phyloP scores from a whole-genome alignment of 2,329 filamentous ascomycete genomes.

The Grosmannia penicillata region DNA sequence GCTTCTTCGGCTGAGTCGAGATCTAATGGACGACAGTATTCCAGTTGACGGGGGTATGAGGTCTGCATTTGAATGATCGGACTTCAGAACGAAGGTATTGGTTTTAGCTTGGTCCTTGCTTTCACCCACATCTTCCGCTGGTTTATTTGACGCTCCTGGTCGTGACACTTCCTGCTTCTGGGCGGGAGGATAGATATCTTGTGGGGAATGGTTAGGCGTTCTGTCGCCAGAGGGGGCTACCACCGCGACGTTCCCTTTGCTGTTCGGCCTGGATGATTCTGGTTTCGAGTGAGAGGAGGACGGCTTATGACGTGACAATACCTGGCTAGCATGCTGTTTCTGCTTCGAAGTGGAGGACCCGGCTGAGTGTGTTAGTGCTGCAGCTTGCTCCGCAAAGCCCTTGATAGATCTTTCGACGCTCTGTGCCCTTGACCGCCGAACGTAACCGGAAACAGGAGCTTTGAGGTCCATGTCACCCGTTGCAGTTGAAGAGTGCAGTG shows the following conservation, averaged over 20 bases:
- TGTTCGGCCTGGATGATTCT: too few species aligned
- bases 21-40: constrained; percentile 8
- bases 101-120: not conserved
- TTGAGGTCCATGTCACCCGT: constrained; percentile 8
- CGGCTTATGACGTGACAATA: not conserved
- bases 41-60: constrained; percentile 2
- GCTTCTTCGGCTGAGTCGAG: constrained; percentile 8
- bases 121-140: not conserved
- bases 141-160: too few species aligned
- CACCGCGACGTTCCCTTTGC: too few species aligned
- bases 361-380: too few species aligned
- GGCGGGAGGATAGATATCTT: too few species aligned
- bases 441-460: constrained; percentile 9
- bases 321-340: too few species aligned
- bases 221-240: too few species aligned
- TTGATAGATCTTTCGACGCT: constrained; percentile 15
- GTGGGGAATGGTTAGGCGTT: too few species aligned
- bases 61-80: constrained; percentile 1
- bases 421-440: constrained; percentile 13
- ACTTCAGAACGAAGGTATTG: constrained; percentile 1
- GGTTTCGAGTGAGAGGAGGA: constrained; percentile 4
- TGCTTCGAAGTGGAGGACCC: too few species aligned
- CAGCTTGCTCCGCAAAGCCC: constrained; percentile 13
- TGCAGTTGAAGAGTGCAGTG: constrained; percentile 1
- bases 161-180: too few species aligned